These are phyloP conservation scores for Yamadazyma jaroonii DNA, from an alignment of 1,139 yeast species.

Conservation along the genomic window DNA sequence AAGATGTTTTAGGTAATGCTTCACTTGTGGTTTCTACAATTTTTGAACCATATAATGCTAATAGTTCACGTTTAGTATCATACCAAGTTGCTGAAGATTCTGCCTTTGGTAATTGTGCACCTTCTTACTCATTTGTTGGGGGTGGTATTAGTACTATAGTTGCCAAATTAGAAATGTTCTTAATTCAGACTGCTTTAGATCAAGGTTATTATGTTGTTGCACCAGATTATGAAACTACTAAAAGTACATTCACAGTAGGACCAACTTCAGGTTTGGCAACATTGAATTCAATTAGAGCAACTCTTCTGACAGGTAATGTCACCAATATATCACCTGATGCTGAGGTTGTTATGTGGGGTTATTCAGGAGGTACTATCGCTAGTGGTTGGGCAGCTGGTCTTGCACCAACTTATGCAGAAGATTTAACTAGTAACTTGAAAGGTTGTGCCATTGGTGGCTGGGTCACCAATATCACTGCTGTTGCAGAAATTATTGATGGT, in stretches of 20 bases:
- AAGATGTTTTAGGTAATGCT: conserved; percentile 30
- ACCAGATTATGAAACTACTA: conserved; percentile 34
- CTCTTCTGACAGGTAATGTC: conserved; percentile 17
- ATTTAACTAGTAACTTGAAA: conserved; percentile 20
- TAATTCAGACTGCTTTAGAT: conserved; percentile 23
- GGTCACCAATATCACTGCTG: conserved; percentile 20
- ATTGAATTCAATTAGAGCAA: conserved; percentile 28
- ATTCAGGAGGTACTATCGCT: conserved; percentile 36
- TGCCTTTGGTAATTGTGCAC: conserved; percentile 26
- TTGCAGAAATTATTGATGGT: conserved; percentile 26
- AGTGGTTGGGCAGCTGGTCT: conserved; percentile 34
- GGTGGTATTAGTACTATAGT: conserved; percentile 18
- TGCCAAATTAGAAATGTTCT: conserved; percentile 22
- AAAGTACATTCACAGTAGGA: conserved; percentile 28
- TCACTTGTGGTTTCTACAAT: conserved; percentile 30
- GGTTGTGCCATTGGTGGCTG: conserved; percentile 37
- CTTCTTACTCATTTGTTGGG: conserved; percentile 27
- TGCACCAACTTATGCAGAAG: conserved; percentile 31
- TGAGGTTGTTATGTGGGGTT: conserved; percentile 30
- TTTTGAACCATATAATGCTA: conserved; percentile 29
- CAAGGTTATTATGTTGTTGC: conserved; percentile 31
- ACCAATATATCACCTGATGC: conserved; percentile 24
- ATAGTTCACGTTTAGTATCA: conserved; percentile 25
- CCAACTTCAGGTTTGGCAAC: conserved; percentile 25
- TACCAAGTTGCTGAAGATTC: conserved; percentile 37